Evolutionary conservation across 2,329 filamentous ascomycete genomes (phyloP).

Genomic region (Epichloe gansuensis): DNA sequence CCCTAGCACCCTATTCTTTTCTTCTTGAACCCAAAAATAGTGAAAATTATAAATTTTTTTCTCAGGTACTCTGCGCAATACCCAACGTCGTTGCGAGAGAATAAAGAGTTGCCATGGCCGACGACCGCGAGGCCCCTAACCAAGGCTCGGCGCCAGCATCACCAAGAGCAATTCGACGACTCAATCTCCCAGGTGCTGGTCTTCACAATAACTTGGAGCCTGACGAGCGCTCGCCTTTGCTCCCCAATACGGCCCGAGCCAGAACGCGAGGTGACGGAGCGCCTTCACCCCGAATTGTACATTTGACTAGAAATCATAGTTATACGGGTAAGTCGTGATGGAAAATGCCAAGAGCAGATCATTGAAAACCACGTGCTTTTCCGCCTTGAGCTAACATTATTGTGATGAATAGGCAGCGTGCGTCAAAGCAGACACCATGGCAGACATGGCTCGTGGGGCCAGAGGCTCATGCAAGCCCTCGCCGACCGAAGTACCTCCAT

Average conservation of each 20-base stretch:
- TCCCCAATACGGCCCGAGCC: constrained; percentile 28
- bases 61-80: too few species aligned
- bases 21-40: neutral
- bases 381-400: neutral
- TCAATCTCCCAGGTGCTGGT: constrained; percentile 12
- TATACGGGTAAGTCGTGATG: constrained; percentile 24
- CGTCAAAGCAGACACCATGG: constrained; percentile 37
- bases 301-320: constrained; percentile 30
- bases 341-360: neutral
- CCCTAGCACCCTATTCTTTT: neutral
- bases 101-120: constrained; percentile 17
- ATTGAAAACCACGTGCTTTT: neutral
- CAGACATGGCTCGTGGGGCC: constrained; percentile 46
- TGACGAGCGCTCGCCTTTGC: constrained; percentile 31
- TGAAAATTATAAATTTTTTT: too few species aligned
- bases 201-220: constrained; percentile 18
- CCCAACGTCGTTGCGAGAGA: neutral
- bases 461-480: constrained; percentile 50
- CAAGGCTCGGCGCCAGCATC: constrained; percentile 21
- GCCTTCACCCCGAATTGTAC: constrained; percentile 16
- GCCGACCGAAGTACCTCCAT: constrained; percentile 45
- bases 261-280: constrained; percentile 28
- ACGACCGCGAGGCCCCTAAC: constrained; percentile 16
- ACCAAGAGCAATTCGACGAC: constrained; percentile 20
- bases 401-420: constrained; percentile 21